Evolutionary conservation across 345 rosid genomes (phyloP).

Genomic region (Lepidium aucheri): DNA sequence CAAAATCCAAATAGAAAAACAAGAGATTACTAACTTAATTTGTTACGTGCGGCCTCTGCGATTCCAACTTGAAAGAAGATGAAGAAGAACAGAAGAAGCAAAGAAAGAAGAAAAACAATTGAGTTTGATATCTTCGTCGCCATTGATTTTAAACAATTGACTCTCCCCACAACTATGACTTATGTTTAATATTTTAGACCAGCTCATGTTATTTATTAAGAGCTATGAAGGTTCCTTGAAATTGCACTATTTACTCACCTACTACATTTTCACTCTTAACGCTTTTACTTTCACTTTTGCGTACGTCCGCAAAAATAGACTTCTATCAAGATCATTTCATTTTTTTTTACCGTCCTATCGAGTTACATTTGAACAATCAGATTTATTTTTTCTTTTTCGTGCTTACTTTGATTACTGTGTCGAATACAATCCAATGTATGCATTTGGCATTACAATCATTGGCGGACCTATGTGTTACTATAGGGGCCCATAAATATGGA

Average conservation of each 20-base stretch:
- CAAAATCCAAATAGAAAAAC: background rate
- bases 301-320: background rate
- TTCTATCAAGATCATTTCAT: too few species aligned
- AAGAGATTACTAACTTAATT: conserved; percentile 13
- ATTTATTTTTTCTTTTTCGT: background rate
- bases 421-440: background rate
- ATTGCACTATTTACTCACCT: conserved; percentile 3
- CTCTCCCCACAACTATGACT: background rate
- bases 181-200: background rate
- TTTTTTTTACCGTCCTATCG: too few species aligned
- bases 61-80: conserved; percentile 12
- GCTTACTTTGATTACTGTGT: background rate
- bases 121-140: conserved; percentile 5
- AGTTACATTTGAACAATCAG: background rate
- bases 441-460: background rate
- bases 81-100: conserved; percentile 9
- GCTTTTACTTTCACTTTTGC: background rate
- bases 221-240: conserved; percentile 3
- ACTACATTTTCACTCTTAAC: conserved; percentile 2
- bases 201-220: background rate
- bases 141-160: background rate
- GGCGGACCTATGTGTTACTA: too few species aligned
- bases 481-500: too few species aligned
- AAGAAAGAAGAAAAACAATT: conserved; percentile 7
- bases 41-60: conserved; percentile 7